These are phyloP conservation scores for Leccinum fibrillosum DNA, from an alignment of 768 basidiomycete species.

Conservation along the genomic window DNA sequence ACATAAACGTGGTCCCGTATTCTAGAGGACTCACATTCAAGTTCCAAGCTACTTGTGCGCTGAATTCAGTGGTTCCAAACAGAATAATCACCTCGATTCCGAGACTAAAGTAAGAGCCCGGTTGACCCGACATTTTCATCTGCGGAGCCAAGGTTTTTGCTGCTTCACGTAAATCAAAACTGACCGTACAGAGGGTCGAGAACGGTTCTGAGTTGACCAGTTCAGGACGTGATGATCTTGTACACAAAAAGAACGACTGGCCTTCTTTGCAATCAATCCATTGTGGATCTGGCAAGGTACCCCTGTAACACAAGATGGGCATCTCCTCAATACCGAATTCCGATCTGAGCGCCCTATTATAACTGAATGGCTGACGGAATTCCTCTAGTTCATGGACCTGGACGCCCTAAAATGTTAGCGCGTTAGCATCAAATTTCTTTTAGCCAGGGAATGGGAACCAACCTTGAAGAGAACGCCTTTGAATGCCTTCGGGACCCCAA, in stretches of 20 bases:
- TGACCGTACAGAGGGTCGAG: constrained; percentile 10
- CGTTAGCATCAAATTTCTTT: not conserved
- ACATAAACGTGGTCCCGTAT: too few species aligned
- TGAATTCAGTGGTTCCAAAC: constrained; percentile 28
- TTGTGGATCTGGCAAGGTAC: constrained; percentile 1
- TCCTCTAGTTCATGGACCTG: constrained; percentile 10
- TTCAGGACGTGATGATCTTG: not conserved
- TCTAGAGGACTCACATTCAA: constrained; percentile 3
- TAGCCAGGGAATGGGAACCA: not conserved
- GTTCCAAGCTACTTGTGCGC: constrained; percentile 12
- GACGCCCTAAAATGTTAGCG: constrained; percentile 2
- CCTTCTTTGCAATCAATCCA: constrained; percentile 12
- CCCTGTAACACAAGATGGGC: constrained; percentile 14
- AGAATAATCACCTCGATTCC: constrained; percentile 12
- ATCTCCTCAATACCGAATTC: not conserved
- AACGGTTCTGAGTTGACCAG: constrained; percentile 1
- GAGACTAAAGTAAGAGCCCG: constrained; percentile 7
- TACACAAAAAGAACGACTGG: not conserved
- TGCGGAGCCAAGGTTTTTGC: not conserved
- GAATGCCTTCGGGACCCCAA: constrained; percentile 5
- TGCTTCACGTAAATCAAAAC: constrained; percentile 6
- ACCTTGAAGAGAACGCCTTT: constrained; percentile 7
- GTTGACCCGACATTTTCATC: not conserved
- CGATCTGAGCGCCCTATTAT: not conserved
- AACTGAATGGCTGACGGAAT: constrained; percentile 12